phyloP scores from a whole-genome alignment of 2,329 filamentous ascomycete genomes.

The Drechslerella stenobrocha region DNA sequence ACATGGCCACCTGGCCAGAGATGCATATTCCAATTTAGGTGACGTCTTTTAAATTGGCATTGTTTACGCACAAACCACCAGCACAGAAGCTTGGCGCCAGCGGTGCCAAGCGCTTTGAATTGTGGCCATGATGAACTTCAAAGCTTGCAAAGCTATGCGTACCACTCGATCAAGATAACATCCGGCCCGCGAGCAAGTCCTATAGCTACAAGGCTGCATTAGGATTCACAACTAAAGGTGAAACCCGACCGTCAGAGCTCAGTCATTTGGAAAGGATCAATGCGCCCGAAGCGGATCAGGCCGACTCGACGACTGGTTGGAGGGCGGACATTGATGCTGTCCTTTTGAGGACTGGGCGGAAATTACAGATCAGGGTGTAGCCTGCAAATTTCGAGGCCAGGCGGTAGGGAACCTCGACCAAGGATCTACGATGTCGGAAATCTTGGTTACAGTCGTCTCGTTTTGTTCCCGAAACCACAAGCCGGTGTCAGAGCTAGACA shows the following conservation, averaged over 20 bases:
- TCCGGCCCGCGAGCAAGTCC: neutral
- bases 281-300: slow-evolving; percentile 11
- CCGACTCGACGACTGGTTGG: neutral
- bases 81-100: too few species aligned
- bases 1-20: too few species aligned
- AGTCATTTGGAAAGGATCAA: slow-evolving; percentile 6
- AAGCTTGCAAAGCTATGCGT: neutral
- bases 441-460: slow-evolving; percentile 1
- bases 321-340: slow-evolving; percentile 11
- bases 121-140: too few species aligned
- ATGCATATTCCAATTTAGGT: slow-evolving; percentile 5
- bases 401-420: slow-evolving; percentile 1
- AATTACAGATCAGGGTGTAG: slow-evolving; percentile 11
- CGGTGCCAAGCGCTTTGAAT: too few species aligned
- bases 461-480: neutral
- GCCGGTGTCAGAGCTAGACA: neutral
- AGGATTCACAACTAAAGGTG: slow-evolving; percentile 1
- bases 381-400: slow-evolving; percentile 2
- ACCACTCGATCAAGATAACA: neutral
- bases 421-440: slow-evolving; percentile 5
- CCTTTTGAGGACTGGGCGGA: slow-evolving; percentile 9
- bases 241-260: slow-evolving; percentile 2
- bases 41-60: neutral
- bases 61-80: too few species aligned
- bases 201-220: neutral